Conservation (phyloP, 225 moss, liverwort and hornwort genomes). For the Bryoerythrophyllum caledonicum region DNA sequence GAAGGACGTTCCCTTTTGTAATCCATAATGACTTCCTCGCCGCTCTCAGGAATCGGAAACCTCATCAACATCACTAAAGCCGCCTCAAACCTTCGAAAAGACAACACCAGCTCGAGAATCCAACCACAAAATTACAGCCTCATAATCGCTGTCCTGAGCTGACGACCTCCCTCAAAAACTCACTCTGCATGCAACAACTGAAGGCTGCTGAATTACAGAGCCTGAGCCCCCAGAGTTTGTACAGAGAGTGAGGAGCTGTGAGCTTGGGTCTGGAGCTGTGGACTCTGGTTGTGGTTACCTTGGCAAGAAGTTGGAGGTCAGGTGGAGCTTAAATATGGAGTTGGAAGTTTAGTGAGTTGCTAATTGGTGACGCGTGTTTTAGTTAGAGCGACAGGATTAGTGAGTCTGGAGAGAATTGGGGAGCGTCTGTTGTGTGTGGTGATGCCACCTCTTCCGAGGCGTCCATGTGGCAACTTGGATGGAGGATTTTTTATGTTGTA, state of each 20-base stretch:
- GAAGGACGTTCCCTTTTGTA: neutral
- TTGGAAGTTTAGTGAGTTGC: conserved; percentile 16
- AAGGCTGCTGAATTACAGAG: neutral
- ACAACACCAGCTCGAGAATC: neutral
- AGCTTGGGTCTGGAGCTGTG: neutral
- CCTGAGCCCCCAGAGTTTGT: neutral
- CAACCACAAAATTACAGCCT: neutral
- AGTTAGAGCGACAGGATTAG: neutral
- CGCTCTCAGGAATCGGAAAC: conserved; percentile 32
- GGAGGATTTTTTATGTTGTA: neutral
- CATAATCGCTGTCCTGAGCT: neutral
- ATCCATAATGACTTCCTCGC: conserved; percentile 19
- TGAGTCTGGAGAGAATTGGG: neutral
- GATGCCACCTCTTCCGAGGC: accelerated
- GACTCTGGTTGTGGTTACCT: neutral
- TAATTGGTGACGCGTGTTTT: neutral
- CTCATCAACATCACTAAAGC: conserved; percentile 34
- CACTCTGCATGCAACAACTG: neutral
- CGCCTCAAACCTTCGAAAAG: no score
- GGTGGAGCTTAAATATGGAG: no score
- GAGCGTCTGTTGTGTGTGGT: neutral
- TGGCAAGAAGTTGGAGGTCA: conserved; percentile 24
- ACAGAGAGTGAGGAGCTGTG: neutral
- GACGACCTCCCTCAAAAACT: no score
- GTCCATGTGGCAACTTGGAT: neutral